Evolutionary conservation across 2,329 filamentous ascomycete genomes (phyloP), one percentile per base, ranked within the genome.

Genomic region (Parastagonospora nodorum): DNA sequence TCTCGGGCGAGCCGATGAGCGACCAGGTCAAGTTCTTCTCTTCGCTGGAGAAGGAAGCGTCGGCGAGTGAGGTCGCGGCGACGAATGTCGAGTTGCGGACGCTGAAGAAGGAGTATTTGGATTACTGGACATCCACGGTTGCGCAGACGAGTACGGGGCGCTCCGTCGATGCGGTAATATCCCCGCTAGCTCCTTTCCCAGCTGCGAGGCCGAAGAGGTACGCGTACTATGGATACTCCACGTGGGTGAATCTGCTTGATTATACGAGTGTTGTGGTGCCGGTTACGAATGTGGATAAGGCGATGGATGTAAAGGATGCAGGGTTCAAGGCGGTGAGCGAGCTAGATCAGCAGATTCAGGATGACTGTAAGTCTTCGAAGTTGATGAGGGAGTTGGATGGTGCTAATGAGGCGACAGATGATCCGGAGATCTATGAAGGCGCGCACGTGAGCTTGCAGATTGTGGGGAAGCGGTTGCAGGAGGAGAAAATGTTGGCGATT

Each of bases 401-500:
- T 54, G 38, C 50, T 67, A 14, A 61, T 31, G 28, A 35, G 10
- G 5, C 7, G 8, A 31, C 37, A 75, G 73, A 76, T 53, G 73
- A 76, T 47, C 68, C 74, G 0, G 65, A 72, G 27, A 68, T 75
- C 1, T 76, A 73, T 31, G 61, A 75, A 30, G 74, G 72, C 1
- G 70, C 73, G 2, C 73, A 73, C 54, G 67, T 75, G 0, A 53
- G 61, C 37, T 11, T 76, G 44, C 73, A 75, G 41, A 42, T 76
- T 30, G 68, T 76, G 1, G 73, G 72, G 1, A 54, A 71, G 15
- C 64, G 68, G 28, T 33, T 75, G 19, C 66, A 75, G 19, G 74
- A 76, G 49, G 74, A 76, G 59, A 73, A 73, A 56, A 71, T 74
- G 38, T 43, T 75, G 37, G 71, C 67, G 8, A 58, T 75, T 37